Conservation (phyloP, 305 asterid species). For the Striga hermonthica region DNA sequence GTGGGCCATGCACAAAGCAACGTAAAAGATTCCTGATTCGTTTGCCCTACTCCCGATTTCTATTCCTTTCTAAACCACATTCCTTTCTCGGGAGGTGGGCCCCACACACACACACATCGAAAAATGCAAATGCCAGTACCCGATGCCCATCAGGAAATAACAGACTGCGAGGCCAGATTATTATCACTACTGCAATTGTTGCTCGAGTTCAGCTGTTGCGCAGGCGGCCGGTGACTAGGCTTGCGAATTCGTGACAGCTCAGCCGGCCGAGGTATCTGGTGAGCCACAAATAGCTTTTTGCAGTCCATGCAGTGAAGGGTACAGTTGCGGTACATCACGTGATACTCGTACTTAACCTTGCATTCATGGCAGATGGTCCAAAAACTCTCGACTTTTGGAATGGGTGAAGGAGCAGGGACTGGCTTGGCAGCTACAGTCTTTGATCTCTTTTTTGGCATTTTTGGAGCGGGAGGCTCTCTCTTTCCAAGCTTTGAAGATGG, state of each 20-base stretch:
- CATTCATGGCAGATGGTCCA: slow-evolving; percentile 71
- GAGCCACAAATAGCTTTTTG: slow-evolving; percentile 50
- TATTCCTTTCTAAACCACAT: too few relatives aligned
- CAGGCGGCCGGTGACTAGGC: neutral
- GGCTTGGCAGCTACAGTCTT: slow-evolving; percentile 20
- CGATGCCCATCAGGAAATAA: too few relatives aligned
- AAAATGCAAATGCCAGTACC: too few relatives aligned
- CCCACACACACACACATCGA: too few relatives aligned
- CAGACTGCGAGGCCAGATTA: too few relatives aligned
- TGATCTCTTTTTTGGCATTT: slow-evolving; percentile 36
- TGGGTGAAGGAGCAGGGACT: slow-evolving; percentile 26
- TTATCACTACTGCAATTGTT: too few relatives aligned
- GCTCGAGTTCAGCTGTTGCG: neutral
- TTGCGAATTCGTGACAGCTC: neutral
- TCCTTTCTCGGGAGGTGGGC: too few relatives aligned
- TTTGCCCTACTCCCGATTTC: too few relatives aligned
- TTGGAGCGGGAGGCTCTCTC: slow-evolving; percentile 33
- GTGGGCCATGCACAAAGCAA: too few relatives aligned
- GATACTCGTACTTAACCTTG: slow-evolving; percentile 60
- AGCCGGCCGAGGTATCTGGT: slow-evolving; percentile 50
- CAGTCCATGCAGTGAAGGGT: slow-evolving; percentile 71
- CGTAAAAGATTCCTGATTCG: too few relatives aligned
- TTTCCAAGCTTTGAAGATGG: neutral
- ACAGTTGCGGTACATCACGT: slow-evolving; percentile 48
- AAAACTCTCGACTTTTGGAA: slow-evolving; percentile 50